phyloP scores from a whole-genome alignment of 2,329 filamentous ascomycete species.

The Alternaria infectoria region DNA sequence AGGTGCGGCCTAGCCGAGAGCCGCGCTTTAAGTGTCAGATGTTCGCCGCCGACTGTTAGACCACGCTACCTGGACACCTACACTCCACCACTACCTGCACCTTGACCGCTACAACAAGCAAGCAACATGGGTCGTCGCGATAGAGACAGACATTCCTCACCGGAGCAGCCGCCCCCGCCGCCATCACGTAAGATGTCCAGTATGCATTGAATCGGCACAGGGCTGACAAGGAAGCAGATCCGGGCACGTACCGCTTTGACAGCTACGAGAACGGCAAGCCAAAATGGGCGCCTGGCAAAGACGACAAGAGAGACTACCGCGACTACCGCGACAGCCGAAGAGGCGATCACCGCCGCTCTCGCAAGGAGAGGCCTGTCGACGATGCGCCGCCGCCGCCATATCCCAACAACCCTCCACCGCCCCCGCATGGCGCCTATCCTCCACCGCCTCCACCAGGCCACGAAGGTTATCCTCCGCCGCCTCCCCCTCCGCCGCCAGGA shows the following conservation, averaged over 20 bases:
- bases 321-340: slow-evolving; percentile 30
- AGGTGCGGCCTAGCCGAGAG: slow-evolving; percentile 5
- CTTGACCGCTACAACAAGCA: background rate
- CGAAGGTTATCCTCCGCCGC: background rate
- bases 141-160: slow-evolving; percentile 3
- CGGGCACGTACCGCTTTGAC: slow-evolving; percentile 33
- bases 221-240: slow-evolving; percentile 19
- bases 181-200: slow-evolving; percentile 3
- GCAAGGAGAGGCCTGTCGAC: slow-evolving; percentile 17
- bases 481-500: background rate
- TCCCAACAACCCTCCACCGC: slow-evolving; percentile 5
- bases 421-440: slow-evolving; percentile 3
- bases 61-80: background rate
- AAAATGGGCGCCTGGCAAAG: slow-evolving; percentile 30
- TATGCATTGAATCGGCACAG: background rate
- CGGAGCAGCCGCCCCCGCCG: slow-evolving; percentile 26
- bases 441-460: slow-evolving; percentile 14
- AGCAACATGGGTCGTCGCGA: slow-evolving; percentile 30
- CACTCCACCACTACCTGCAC: background rate
- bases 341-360: slow-evolving; percentile 25
- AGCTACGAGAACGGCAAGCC: slow-evolving; percentile 38
- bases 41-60: slow-evolving; percentile 4
- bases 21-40: slow-evolving; percentile 21
- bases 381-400: slow-evolving; percentile 26
- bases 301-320: slow-evolving; percentile 29